These are phyloP conservation scores for Xylaria hypoxylon DNA, from an alignment of 2,329 filamentous ascomycete species.

Conservation along the genomic window DNA sequence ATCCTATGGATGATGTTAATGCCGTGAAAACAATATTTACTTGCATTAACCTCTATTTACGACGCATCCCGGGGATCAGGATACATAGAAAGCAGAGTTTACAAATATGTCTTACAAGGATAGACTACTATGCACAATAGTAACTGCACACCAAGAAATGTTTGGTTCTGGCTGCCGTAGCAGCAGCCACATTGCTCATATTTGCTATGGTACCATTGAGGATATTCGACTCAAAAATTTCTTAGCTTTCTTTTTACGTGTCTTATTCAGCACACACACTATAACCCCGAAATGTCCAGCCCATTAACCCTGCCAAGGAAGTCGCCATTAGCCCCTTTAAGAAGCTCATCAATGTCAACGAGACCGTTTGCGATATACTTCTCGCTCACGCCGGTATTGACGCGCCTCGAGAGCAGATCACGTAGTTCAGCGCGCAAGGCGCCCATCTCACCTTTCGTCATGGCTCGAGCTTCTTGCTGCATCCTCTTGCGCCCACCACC, in stretches of 20 bases:
- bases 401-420: constrained; percentile 74
- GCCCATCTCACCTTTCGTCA: constrained; percentile 80
- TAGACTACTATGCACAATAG: not conserved
- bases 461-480: constrained; percentile 74
- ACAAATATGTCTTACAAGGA: not conserved
- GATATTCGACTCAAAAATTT: not conserved
- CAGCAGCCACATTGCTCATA: not conserved
- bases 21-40: too few species aligned
- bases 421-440: constrained; percentile 78
- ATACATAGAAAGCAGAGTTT: too few species aligned
- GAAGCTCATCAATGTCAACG: constrained; percentile 83
- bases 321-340: constrained; percentile 72
- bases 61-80: too few species aligned
- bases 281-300: constrained; percentile 54
- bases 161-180: not conserved
- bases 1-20: too few species aligned
- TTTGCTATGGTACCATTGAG: not conserved
- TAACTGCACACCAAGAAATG: not conserved
- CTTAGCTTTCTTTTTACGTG: not conserved
- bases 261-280: constrained; percentile 16
- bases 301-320: constrained; percentile 69
- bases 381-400: constrained; percentile 91
- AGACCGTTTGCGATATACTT: constrained; percentile 83
- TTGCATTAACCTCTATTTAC: too few species aligned
- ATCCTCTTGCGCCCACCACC: constrained; percentile 80